phyloP scores from a whole-genome alignment of 2,329 filamentous ascomycete species.

The Ascochyta koolunga region DNA sequence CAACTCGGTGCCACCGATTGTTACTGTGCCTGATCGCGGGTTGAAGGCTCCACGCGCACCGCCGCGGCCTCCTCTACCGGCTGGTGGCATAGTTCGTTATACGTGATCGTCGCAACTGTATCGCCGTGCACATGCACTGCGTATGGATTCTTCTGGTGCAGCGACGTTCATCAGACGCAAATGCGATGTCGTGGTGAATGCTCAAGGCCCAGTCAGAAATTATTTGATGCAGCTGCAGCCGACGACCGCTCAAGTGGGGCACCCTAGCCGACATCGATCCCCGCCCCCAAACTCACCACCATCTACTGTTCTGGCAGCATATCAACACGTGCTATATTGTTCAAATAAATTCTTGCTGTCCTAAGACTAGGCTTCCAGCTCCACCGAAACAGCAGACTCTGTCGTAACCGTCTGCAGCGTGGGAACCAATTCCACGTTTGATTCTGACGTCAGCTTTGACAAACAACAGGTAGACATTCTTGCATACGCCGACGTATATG shows the following conservation, averaged over 20 bases:
- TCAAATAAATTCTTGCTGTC: not conserved
- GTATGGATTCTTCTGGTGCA: not conserved
- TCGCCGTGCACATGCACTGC: not conserved
- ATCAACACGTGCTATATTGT: not conserved
- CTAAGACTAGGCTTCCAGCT: not conserved
- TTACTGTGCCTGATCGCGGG: constrained; percentile 42
- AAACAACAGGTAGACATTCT: not conserved
- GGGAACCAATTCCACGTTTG: not conserved
- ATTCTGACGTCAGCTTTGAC: constrained; percentile 1
- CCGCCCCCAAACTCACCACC: constrained; percentile 15
- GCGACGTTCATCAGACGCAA: not conserved
- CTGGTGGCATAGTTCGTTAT: constrained; percentile 26
- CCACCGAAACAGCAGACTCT: not conserved
- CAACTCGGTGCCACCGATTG: constrained; percentile 52
- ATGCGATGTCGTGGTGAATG: constrained; percentile 1
- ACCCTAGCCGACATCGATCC: constrained; percentile 15
- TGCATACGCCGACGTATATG: not conserved
- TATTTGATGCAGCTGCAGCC: constrained; percentile 18
- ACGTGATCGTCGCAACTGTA: not conserved
- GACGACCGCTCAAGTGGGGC: constrained; percentile 28
- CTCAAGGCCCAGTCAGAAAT: constrained; percentile 15
- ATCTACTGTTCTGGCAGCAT: not conserved
- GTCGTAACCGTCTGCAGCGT: not conserved
- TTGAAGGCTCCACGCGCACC: constrained; percentile 39
- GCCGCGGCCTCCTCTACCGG: constrained; percentile 43